phyloP scores from a whole-genome alignment of 495 filamentous ascomycete genomes.

The Tuber borchii region DNA sequence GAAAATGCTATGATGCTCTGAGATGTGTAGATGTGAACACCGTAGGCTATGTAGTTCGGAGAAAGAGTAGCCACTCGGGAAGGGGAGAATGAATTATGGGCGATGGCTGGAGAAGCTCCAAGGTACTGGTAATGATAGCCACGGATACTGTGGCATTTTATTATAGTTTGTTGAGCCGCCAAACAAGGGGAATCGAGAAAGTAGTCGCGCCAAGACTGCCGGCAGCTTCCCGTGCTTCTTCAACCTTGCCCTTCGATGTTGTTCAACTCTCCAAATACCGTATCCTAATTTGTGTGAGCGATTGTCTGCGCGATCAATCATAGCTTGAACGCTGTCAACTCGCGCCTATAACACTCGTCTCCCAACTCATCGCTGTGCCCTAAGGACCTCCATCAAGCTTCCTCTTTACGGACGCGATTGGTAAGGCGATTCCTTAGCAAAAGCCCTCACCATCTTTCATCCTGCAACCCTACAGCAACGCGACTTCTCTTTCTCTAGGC shows the following conservation, averaged over 20 bases:
- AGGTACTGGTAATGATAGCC: not conserved
- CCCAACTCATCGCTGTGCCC: not conserved
- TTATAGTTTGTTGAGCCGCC: not conserved
- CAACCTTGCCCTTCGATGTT: not conserved
- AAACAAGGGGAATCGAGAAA: not conserved
- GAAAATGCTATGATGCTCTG: not conserved
- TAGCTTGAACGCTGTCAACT: not conserved
- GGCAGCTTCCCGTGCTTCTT: not conserved
- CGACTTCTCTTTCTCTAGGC: not conserved
- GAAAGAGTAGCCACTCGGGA: not conserved
- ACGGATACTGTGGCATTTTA: not conserved
- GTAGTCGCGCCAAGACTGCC: not conserved
- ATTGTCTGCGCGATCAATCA: not conserved
- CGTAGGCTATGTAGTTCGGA: not conserved
- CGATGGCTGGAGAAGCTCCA: conserved; percentile 1
- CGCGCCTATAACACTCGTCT: not conserved
- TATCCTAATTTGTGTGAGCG: not conserved
- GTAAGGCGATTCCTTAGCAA: not conserved
- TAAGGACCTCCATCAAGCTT: not conserved
- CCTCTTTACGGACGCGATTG: not conserved
- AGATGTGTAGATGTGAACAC: not conserved
- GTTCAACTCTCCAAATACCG: not conserved
- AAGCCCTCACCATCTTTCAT: not conserved
- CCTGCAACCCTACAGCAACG: not conserved
- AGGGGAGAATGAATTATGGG: not conserved